Evolutionary conservation across 305 asterid genomes (phyloP).

Genomic region (Euphrasia arctica): DNA sequence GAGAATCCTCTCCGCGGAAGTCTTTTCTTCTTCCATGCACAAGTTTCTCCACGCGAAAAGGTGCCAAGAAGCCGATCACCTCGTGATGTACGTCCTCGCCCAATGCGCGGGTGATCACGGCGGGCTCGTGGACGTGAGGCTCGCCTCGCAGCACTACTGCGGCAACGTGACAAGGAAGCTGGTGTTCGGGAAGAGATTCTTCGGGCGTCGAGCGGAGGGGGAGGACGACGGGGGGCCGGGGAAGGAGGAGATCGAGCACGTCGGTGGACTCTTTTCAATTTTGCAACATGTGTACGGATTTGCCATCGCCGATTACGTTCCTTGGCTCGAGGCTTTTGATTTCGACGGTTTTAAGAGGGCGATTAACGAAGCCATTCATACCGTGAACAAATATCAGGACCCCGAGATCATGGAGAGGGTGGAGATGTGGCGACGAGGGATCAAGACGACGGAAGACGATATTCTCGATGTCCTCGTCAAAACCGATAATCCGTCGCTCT

Average conservation of each 20-base stretch:
- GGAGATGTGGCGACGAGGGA: slow-evolving; percentile 32
- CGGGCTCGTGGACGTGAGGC: slow-evolving; percentile 24
- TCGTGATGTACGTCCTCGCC: slow-evolving; percentile 8
- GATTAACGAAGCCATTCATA: background rate
- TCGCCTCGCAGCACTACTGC: slow-evolving; percentile 17
- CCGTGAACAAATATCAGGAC: slow-evolving; percentile 23
- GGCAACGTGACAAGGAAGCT: slow-evolving; percentile 20
- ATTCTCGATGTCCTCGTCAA: slow-evolving; percentile 35
- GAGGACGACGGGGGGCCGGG: slow-evolving; percentile 29
- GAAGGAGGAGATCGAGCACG: slow-evolving; percentile 27
- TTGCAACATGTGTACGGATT: slow-evolving; percentile 1
- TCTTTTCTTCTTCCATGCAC: slow-evolving; percentile 21
- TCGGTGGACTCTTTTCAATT: slow-evolving; percentile 17
- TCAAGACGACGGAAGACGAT: slow-evolving; percentile 20
- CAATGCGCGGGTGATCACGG: background rate
- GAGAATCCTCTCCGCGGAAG: slow-evolving; percentile 12
- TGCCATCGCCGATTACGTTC: slow-evolving; percentile 25
- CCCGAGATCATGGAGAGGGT: slow-evolving; percentile 21
- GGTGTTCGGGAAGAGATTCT: slow-evolving; percentile 23
- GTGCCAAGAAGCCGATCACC: slow-evolving; percentile 24
- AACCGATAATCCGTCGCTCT: slow-evolving; percentile 18
- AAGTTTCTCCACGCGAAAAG: slow-evolving; percentile 9
- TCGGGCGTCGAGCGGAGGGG: slow-evolving; percentile 19
- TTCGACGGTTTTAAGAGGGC: slow-evolving; percentile 6
- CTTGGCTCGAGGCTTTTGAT: slow-evolving; percentile 19